Base-by-base conservation (phyloP, 192 early-diverging fungal species). In the Funneliformis mosseae region DNA sequence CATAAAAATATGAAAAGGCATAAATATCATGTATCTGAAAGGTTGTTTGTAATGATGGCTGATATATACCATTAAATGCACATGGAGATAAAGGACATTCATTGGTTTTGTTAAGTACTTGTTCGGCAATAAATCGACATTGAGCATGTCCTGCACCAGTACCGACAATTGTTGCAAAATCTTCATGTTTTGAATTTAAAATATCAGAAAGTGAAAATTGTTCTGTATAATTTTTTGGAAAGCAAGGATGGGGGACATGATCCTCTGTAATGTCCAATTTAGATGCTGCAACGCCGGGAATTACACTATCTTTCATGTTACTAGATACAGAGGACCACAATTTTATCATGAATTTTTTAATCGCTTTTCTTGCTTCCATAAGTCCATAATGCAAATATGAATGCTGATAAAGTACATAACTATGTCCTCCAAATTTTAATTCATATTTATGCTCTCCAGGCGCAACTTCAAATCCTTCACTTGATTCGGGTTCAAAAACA, bases 1-100 rank as follows among this genome's bases (percentile, higher is more conserved):
- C 98, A 87, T 95, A 99, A 82, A 99, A 97, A 90, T 92, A 99
- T 27, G 95, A 96, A 86, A 99, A 98, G 12, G 95, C 93, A 84
- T 97, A 97, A 38, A 99, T 91, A 50, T 96, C 96, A 41, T 92
- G 87, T 5, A 83, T 8, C 1, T 83, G 77, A 84, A 97, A 97
- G 3, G 91, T 89, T 66, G 88, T 81, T 16, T 81, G 74, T 8
- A 98, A 84, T 8, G 88, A 87, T 8, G 98, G 98, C 83, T 96
- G 95, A 84, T 97, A 97, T 4, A 97, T 89, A 55, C 98, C 97
- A 75, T 95, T 87, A 84, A 97, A 99, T 11, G 95, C 92, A 87
- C 98, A 99, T 10, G 95, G 94, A 38, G 76, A 55, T 33, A 84
- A 62, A 23, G 78, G 14, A 81, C 92, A 93, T 8, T 88, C 83